These are phyloP conservation scores for Phytophthora constricta DNA, from an alignment of 352 stramenopile genomes.

Conservation along the genomic window DNA sequence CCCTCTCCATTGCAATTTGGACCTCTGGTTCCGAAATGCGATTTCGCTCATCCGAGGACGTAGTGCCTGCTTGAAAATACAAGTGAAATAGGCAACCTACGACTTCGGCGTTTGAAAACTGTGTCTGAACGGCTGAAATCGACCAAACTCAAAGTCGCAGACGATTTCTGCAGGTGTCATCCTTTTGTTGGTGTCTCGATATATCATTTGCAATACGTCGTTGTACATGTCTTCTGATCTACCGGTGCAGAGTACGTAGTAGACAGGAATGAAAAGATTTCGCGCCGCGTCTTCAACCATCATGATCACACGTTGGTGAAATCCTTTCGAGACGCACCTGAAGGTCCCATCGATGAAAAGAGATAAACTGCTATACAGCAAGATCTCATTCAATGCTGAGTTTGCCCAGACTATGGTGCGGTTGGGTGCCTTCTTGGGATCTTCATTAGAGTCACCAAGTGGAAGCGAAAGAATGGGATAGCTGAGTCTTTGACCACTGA, in stretches of 20 bases:
- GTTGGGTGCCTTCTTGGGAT: background rate
- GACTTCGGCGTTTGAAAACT: no score
- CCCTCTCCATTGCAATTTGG: no score
- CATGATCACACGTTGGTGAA: constrained; percentile 10
- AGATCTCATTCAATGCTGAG: background rate
- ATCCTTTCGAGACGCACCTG: background rate
- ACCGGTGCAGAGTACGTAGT: constrained; percentile 4
- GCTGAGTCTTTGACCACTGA: constrained; percentile 17
- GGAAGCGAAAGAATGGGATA: constrained; percentile 29
- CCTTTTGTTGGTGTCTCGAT: constrained; percentile 9
- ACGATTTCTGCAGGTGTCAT: constrained; percentile 9
- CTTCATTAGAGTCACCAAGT: constrained; percentile 8
- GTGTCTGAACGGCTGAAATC: no score
- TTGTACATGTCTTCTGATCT: background rate
- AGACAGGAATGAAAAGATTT: constrained; percentile 15
- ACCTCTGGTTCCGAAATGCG: no score
- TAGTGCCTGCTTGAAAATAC: no score
- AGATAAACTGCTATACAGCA: constrained; percentile 6
- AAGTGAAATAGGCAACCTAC: no score
- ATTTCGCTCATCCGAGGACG: no score
- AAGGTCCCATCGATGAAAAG: constrained; percentile 16
- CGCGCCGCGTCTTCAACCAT: constrained; percentile 5
- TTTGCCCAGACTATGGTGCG: constrained; percentile 9
- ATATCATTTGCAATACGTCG: constrained; percentile 4
- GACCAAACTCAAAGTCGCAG: constrained; percentile 13